Conservation (phyloP, 164 flowering plant genomes). For the Piper betle region DNA sequence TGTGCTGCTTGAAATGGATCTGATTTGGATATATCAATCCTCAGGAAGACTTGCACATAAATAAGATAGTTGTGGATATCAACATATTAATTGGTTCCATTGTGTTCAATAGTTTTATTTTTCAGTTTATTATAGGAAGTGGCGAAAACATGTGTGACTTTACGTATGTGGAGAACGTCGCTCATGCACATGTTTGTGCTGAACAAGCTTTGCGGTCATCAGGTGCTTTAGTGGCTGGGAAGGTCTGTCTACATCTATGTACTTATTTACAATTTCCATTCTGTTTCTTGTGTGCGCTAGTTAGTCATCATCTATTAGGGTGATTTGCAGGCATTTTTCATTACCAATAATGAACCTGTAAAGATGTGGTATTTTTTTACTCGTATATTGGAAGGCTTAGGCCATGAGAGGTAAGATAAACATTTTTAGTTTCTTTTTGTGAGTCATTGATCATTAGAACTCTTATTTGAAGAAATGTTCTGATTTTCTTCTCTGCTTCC, state of each 20-base stretch:
- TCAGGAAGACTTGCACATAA: too few relatives aligned
- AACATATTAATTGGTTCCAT: not conserved
- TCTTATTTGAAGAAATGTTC: not conserved
- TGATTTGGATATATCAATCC: too few relatives aligned
- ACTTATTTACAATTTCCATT: not conserved
- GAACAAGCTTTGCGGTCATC: slow-evolving; percentile 54
- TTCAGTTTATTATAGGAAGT: slow-evolving; percentile 73
- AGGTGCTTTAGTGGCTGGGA: slow-evolving; percentile 54
- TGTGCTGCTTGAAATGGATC: too few relatives aligned
- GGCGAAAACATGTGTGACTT: slow-evolving; percentile 73
- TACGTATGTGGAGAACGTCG: slow-evolving; percentile 63
- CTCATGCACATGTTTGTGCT: slow-evolving; percentile 78
- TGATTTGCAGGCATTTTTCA: slow-evolving; percentile 59
- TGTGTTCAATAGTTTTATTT: slow-evolving; percentile 27
- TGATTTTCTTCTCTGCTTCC: not conserved
- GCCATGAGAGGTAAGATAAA: slow-evolving; percentile 51
- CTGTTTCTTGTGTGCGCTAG: not conserved
- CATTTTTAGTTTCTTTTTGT: not conserved
- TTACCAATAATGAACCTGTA: slow-evolving; percentile 66
- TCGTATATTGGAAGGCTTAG: slow-evolving; percentile 47
- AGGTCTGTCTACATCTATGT: slow-evolving; percentile 30
- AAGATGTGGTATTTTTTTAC: slow-evolving; percentile 61
- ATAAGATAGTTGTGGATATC: not conserved
- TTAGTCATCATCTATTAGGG: not conserved
- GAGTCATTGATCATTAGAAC: not conserved